A percentile compares a stretch with the other conserved stretches of the same genome.
These are phyloP conservation scores for Ustilago cynodontis DNA, from an alignment of 1,284 basidiomycete species.

Conservation along the genomic window DNA sequence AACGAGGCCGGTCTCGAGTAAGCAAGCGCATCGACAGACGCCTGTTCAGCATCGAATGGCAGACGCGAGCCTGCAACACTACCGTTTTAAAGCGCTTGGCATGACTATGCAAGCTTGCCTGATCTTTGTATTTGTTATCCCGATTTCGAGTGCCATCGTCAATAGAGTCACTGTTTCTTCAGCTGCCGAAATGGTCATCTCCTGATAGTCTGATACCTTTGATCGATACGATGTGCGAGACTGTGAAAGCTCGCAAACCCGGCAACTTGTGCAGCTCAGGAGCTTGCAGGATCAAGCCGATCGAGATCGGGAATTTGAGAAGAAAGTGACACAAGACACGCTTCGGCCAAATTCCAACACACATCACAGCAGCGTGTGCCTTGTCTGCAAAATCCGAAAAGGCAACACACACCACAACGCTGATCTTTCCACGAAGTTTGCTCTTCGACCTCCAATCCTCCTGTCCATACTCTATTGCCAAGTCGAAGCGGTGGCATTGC, in stretches of 20 bases:
- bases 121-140: neutral
- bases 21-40: neutral
- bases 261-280: neutral
- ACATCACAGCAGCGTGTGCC: neutral
- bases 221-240: neutral
- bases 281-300: neutral
- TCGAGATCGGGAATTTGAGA: neutral
- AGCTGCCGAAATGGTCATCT: neutral
- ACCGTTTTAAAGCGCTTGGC: neutral
- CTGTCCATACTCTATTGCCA: neutral
- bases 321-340: constrained; percentile 14
- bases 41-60: neutral
- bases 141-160: neutral
- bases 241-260: neutral
- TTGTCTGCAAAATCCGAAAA: neutral
- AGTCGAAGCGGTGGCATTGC: too few species aligned
- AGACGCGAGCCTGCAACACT: neutral
- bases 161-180: constrained; percentile 8
- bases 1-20: constrained; percentile 76
- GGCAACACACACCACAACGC: neutral
- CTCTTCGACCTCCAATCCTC: neutral
- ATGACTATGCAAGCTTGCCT: neutral
- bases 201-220: neutral
- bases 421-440: constrained; percentile 6
- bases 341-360: constrained; percentile 11